Evolutionary conservation across 257 asterid species (phyloP).

Genomic region (Echium plantagineum): DNA sequence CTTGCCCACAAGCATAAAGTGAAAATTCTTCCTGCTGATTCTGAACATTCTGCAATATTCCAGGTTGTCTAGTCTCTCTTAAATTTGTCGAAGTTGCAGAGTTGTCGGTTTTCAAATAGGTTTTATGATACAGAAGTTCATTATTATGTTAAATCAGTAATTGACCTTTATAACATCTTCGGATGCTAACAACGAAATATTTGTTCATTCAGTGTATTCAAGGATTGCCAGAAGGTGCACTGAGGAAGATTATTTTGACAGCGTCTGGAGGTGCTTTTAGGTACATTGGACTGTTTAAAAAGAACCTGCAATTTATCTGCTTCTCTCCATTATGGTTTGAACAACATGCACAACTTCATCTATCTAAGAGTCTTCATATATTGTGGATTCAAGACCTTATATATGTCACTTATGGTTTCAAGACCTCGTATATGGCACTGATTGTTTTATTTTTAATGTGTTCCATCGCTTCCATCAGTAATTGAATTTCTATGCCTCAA

Average conservation of each 20-base stretch:
- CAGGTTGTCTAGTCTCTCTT: constrained; percentile 38
- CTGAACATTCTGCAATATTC: constrained; percentile 97
- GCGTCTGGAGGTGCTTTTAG: constrained; percentile 99
- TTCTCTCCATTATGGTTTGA: no score
- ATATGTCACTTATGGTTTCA: no score
- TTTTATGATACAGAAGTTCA: neutral
- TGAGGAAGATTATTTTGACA: constrained; percentile 86
- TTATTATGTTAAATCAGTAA: neutral
- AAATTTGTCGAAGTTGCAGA: neutral
- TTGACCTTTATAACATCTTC: neutral
- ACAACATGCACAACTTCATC: no score
- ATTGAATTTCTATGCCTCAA: no score
- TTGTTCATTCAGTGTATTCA: constrained; percentile 69
- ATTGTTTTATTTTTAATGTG: no score
- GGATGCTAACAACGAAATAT: constrained; percentile 12
- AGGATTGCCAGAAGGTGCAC: constrained; percentile 96
- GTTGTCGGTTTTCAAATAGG: neutral
- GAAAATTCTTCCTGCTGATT: constrained; percentile 98
- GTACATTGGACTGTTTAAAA: constrained; percentile 15
- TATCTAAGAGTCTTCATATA: no score
- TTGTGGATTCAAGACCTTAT: no score
- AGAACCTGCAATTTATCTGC: no score
- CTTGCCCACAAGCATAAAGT: constrained; percentile 93
- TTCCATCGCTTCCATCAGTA: no score
- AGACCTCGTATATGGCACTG: no score